phyloP scores from a whole-genome alignment of 1,139 yeast genomes.

The Yarrowia galli region DNA sequence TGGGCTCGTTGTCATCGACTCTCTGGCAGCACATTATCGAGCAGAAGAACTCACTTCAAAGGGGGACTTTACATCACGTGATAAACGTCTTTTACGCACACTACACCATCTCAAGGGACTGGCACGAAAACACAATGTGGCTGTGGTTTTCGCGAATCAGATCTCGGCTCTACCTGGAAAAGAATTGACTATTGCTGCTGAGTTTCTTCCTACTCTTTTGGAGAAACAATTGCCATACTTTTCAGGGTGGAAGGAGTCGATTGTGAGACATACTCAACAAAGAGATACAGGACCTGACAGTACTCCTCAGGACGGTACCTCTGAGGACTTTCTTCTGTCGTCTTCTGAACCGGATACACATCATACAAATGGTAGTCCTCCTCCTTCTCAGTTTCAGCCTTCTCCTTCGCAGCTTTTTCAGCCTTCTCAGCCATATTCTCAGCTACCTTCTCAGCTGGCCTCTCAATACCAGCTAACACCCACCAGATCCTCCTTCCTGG shows the following conservation, averaged over 20 bases:
- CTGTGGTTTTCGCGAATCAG: conserved; percentile 80
- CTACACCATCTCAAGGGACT: conserved; percentile 50
- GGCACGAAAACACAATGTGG: conserved; percentile 60
- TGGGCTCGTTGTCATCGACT: conserved; percentile 72
- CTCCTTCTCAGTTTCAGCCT: too few species aligned
- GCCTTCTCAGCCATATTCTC: not conserved
- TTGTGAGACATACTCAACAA: conserved; percentile 16
- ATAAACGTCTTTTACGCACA: conserved; percentile 7
- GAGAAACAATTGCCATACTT: conserved; percentile 77
- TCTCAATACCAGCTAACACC: too few species aligned
- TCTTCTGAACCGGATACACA: conserved; percentile 4
- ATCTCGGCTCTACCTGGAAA: conserved; percentile 61
- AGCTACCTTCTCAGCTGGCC: not conserved
- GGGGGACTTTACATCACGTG: conserved; percentile 6
- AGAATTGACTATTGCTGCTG: conserved; percentile 40
- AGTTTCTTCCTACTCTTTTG: conserved; percentile 47
- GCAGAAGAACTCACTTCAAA: conserved; percentile 55
- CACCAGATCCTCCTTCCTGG: not conserved
- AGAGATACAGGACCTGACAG: not conserved
- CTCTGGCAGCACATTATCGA: conserved; percentile 85
- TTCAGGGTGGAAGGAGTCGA: conserved; percentile 71
- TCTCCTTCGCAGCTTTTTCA: too few species aligned
- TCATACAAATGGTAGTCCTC: not conserved
- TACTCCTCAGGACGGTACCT: not conserved
- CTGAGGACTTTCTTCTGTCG: not conserved